Percentiles rank a stretch among this genome's conserved stretches.
phyloP scores from a whole-genome alignment of 345 rosid species.

The Viola odorata region DNA sequence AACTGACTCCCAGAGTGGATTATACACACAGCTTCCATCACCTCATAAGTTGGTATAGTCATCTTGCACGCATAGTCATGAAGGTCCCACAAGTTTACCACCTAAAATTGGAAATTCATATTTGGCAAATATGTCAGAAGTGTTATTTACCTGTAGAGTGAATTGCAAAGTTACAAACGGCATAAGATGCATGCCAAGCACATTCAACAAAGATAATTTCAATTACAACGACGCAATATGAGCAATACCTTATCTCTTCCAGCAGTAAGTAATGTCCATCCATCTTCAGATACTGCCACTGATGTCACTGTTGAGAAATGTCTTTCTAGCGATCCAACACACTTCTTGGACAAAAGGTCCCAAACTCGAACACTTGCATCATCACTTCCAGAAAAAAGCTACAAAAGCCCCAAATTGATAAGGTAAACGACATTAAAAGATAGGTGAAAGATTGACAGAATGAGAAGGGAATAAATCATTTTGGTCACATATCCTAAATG shows the following conservation, averaged over 20 bases:
- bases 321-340: conserved; percentile 59
- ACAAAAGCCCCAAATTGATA: conserved; percentile 12
- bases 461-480: neutral
- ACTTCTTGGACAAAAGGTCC: conserved; percentile 75
- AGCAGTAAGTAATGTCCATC: conserved; percentile 67
- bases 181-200: conserved; percentile 3
- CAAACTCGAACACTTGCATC: conserved; percentile 83
- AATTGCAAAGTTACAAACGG: neutral
- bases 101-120: conserved; percentile 39
- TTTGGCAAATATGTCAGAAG: conserved; percentile 5
- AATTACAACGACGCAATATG: neutral
- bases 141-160: neutral
- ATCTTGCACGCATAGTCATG: conserved; percentile 59
- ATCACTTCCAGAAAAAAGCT: conserved; percentile 90
- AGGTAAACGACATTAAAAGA: neutral
- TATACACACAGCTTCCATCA: conserved; percentile 65
- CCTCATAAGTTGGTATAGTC: conserved; percentile 78
- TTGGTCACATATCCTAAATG: no score
- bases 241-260: conserved; percentile 85
- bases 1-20: conserved; percentile 49
- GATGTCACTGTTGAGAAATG: conserved; percentile 86
- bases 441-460: neutral
- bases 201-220: neutral
- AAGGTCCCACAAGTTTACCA: conserved; percentile 93
- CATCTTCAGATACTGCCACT: conserved; percentile 76